Base-by-base conservation (phyloP, 1,284 basidiomycete species). In the Leccinum glutinopallens region DNA sequence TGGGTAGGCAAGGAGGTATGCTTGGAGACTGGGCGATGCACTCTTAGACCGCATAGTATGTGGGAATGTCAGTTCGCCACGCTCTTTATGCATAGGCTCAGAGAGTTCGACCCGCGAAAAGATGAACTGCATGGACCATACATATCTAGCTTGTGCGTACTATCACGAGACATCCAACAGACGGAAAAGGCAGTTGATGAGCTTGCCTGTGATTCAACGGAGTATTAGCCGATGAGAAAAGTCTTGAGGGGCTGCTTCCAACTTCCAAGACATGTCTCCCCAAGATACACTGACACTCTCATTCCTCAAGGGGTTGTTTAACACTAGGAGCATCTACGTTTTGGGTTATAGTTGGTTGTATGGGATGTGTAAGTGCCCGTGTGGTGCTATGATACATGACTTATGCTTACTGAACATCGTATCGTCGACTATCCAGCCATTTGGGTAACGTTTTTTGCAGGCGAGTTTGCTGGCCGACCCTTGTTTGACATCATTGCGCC, bases 381-480 rank as follows among this genome's bases (percentile, higher is more conserved):
- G 35, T 35, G 41, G 35, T 37, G n/a, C 17, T 60, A 25, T 25
- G 33, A 35, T 51, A 35, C 19, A 39, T 17, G 15, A n/a, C 22
- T 33, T 43, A 35, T 37, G 59, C 49, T 63, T 19, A 55, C n/a
- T 13, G 22, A 17, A 43, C 25, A 15, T 51, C 4, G 12, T 22
- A 32, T n/a, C 10, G 19, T 22, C 19, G 63, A 25, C n/a, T 22
- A 43, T n/a, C 17, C 13, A 89, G 87, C 86, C 25, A 66, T 90
- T 12, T 90, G 88, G 88, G 78, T 88, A 32, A 79, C 85, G 13
- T 90, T 90, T 78, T 86, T 90, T 70, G 87, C 83, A n/a, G 65
- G 51, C 54, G 22, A 51, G 37, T 51, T 39, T 35, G 43, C 51
- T 6, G 33, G 15, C 35, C 4, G 12, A 12, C 43, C n/a, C 43